Evolutionary conservation across 495 filamentous ascomycete genomes (phyloP), one percentile per base, ranked within the genome.

Genomic region (Venustampulla echinocandica): DNA sequence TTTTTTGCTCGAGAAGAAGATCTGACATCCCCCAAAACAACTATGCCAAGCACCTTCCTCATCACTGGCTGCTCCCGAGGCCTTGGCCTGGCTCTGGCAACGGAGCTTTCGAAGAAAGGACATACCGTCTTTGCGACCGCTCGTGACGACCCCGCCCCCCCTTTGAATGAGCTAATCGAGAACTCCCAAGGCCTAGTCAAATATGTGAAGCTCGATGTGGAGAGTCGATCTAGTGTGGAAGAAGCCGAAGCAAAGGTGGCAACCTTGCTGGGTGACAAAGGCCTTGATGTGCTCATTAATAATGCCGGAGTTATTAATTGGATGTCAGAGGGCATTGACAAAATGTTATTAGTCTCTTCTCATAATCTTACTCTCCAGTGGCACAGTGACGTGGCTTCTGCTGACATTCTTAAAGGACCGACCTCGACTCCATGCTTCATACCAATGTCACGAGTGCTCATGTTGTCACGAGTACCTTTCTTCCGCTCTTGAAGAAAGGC

Each of bases 361-460:
- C n/a, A n/a, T n/a, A n/a, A n/a, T n/a, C n/a, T n/a, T n/a, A n/a
- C n/a, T 41, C 36, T 33, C 22, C 21, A 4, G 21, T 27, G 22
- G 41, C 46, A 28, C 34, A 40, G 2, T 38, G 13, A 14, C 33
- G 61, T 30, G 7, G 13, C 18, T 20, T 59, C 53, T 13, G 28
- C 1, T 33, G 0, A 45, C 14, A 17, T 24, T 10, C 34, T 7
- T 7, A 7, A 30, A 65, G 59, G 58, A 55, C 66, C 15, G 61
- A 67, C 42, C 60, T 75, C 7, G 53, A 58, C 5, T 50, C 64
- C 3, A 55, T 53, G 13, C 68, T 77, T 56, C 51, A 58, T n/a
- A 59, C 61, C 34, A 77, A 76, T 35, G 68, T 75, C 14, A 59
- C 61, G 10, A 59, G 63, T 6, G 58, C 62, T 4, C 71, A 76